phyloP scores from a whole-genome alignment of 345 rosid genomes.

The Rhizophora apiculata region DNA sequence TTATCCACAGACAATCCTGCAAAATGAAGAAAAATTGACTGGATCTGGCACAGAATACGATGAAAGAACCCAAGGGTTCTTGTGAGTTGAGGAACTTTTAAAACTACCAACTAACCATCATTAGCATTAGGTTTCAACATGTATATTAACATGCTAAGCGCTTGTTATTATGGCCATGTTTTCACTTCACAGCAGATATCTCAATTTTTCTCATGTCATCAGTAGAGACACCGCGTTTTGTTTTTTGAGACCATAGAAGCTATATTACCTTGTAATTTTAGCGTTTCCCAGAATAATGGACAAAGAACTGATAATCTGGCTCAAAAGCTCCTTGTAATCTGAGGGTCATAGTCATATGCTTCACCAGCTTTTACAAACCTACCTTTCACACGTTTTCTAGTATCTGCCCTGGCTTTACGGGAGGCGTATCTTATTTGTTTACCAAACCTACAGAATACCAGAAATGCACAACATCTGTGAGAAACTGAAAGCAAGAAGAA shows the following conservation, averaged over 20 bases:
- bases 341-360: conserved; percentile 69
- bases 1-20: too few relatives aligned
- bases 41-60: too few relatives aligned
- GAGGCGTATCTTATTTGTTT: conserved; percentile 88
- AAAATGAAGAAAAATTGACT: too few relatives aligned
- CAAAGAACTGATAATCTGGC: background rate
- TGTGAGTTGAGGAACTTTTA: too few relatives aligned
- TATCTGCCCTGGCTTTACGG: conserved; percentile 90
- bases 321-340: conserved; percentile 31
- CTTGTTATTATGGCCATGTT: too few relatives aligned
- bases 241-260: background rate
- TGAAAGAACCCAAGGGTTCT: too few relatives aligned
- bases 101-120: too few relatives aligned
- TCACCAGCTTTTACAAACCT: conserved; percentile 94
- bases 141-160: too few relatives aligned
- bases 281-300: background rate
- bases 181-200: too few relatives aligned
- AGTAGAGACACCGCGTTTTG: too few relatives aligned
- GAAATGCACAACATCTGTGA: background rate
- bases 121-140: too few relatives aligned
- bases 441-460: conserved; percentile 50
- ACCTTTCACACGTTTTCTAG: conserved; percentile 88
- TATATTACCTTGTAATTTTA: background rate
- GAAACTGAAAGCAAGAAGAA: background rate
- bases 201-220: too few relatives aligned